Conservation (phyloP, 768 basidiomycete species). For the Lentinula edodes region DNA sequence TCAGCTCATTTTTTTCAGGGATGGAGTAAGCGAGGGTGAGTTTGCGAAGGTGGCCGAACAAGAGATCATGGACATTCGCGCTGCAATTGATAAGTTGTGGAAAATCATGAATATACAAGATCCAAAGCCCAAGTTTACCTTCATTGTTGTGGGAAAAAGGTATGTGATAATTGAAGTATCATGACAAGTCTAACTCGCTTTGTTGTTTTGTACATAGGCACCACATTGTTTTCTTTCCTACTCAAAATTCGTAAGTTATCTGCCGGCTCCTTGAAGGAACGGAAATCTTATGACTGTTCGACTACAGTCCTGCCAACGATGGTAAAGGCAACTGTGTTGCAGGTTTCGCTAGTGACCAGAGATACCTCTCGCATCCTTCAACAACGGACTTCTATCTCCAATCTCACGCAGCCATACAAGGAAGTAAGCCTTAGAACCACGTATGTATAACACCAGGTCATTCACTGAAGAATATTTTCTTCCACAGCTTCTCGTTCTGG, state of each 20-base stretch:
- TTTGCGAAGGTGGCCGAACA: conserved; percentile 25
- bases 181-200: neutral
- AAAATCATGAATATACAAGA: neutral
- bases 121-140: conserved; percentile 37
- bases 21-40: conserved; percentile 43
- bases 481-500: conserved; percentile 29
- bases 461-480: neutral
- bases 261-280: neutral
- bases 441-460: too few species aligned
- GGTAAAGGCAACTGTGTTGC: conserved; percentile 46
- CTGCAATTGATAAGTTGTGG: conserved; percentile 16
- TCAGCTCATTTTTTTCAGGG: conserved; percentile 35
- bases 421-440: conserved; percentile 26
- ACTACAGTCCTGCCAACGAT: conserved; percentile 17
- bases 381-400: conserved; percentile 51
- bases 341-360: conserved; percentile 37
- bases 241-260: conserved; percentile 7
- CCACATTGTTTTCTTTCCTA: conserved; percentile 46
- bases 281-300: neutral
- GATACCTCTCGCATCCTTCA: conserved; percentile 39
- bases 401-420: conserved; percentile 49
- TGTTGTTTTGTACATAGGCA: conserved; percentile 35
- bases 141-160: conserved; percentile 60
- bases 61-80: conserved; percentile 36
- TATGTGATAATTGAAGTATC: conserved; percentile 6